These are phyloP conservation scores for Globisporangium sylvaticum DNA, from an alignment of 352 stramenopile species.

Conservation along the genomic window DNA sequence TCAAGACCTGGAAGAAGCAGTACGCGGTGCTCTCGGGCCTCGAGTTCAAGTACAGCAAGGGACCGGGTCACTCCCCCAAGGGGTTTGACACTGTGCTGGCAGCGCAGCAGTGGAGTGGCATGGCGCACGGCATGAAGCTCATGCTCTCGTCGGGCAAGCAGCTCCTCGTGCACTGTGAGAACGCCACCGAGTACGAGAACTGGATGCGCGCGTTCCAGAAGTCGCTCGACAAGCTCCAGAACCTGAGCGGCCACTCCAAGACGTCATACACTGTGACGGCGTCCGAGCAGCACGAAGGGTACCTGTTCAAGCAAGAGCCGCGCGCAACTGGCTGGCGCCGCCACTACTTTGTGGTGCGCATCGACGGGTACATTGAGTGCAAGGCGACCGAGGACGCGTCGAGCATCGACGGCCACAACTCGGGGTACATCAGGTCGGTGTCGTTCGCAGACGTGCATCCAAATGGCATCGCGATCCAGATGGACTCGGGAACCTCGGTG, in stretches of 20 bases:
- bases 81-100: constrained; percentile 58
- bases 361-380: constrained; percentile 73
- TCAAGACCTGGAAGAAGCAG: constrained; percentile 69
- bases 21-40: constrained; percentile 64
- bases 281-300: constrained; percentile 63
- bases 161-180: constrained; percentile 46
- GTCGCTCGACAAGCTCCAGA: constrained; percentile 52
- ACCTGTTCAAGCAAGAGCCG: constrained; percentile 56
- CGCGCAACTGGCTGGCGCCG: constrained; percentile 50
- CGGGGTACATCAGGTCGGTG: constrained; percentile 64
- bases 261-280: constrained; percentile 68
- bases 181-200: constrained; percentile 38
- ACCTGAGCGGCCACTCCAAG: constrained; percentile 49
- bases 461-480: constrained; percentile 66
- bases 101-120: constrained; percentile 36
- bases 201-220: constrained; percentile 50
- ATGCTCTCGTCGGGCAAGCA: constrained; percentile 42
- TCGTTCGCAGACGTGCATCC: constrained; percentile 66
- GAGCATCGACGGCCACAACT: constrained; percentile 39
- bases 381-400: constrained; percentile 39
- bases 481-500: constrained; percentile 56
- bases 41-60: constrained; percentile 76
- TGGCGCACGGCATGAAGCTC: constrained; percentile 47
- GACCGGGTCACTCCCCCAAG: constrained; percentile 54
- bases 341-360: constrained; percentile 58